phyloP scores from a whole-genome alignment of 805 yeast genomes.

The Deakozyma indianensis region DNA sequence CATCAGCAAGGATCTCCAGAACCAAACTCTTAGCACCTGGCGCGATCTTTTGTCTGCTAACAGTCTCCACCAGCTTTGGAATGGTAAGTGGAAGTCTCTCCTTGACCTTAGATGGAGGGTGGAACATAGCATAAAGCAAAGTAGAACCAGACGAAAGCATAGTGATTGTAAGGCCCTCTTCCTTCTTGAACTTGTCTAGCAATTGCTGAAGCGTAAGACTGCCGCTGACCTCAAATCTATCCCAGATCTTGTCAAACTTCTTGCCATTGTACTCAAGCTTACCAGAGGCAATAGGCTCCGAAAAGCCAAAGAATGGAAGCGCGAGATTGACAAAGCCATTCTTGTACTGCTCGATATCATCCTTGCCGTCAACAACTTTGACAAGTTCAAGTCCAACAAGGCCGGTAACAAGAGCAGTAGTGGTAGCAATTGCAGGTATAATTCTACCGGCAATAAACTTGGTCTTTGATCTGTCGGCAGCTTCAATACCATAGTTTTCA shows the following conservation, averaged over 20 bases:
- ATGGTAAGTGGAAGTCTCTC: constrained; percentile 58
- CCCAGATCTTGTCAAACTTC: constrained; percentile 86
- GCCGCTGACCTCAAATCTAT: constrained; percentile 57
- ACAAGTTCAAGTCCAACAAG: constrained; percentile 81
- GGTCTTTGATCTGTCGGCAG: constrained; percentile 80
- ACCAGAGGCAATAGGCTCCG: constrained; percentile 85
- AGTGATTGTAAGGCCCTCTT: constrained; percentile 75
- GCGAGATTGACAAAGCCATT: constrained; percentile 90
- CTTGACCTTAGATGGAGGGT: constrained; percentile 78
- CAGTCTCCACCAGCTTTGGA: constrained; percentile 66
- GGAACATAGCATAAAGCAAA: constrained; percentile 80
- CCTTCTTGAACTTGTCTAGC: constrained; percentile 56
- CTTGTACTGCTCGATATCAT: constrained; percentile 70
- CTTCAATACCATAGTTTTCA: constrained; percentile 71
- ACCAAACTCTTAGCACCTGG: constrained; percentile 62
- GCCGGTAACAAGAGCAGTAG: constrained; percentile 97
- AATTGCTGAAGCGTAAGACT: constrained; percentile 63
- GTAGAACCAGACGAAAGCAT: constrained; percentile 91
- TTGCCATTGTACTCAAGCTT: constrained; percentile 69
- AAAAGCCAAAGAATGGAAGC: constrained; percentile 89
- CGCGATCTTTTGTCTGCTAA: constrained; percentile 72
- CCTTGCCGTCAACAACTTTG: constrained; percentile 69
- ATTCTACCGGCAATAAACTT: constrained; percentile 95
- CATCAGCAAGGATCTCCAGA: constrained; percentile 87
- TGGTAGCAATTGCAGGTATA: constrained; percentile 97